phyloP scores from a whole-genome alignment of 1,139 yeast species.

The Geotrichum cucujoidarum region DNA sequence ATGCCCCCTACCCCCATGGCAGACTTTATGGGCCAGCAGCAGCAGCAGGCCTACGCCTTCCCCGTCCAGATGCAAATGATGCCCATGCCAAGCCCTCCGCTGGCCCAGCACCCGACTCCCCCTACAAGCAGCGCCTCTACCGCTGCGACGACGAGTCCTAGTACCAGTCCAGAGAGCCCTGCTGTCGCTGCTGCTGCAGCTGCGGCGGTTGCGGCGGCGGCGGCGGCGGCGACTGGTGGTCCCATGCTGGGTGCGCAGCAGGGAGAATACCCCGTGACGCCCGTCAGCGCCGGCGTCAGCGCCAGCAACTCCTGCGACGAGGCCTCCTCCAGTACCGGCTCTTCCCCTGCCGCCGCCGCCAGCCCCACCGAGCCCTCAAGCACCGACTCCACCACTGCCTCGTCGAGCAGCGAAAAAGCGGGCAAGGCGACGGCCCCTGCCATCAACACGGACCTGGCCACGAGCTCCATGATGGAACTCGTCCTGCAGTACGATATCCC shows the following conservation, averaged over 20 bases:
- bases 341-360: not conserved
- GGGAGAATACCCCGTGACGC: too few relatives aligned
- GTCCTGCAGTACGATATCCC: constrained; percentile 14
- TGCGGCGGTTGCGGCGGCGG: too few relatives aligned
- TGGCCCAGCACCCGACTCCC: not conserved
- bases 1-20: constrained; percentile 12
- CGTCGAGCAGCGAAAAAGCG: not conserved
- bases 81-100: not conserved
- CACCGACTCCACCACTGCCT: not conserved
- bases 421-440: not conserved
- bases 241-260: too few relatives aligned
- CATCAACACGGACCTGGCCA: constrained; percentile 10
- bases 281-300: too few relatives aligned
- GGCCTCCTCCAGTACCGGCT: not conserved
- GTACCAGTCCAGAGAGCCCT: too few relatives aligned
- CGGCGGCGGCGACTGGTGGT: too few relatives aligned
- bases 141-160: too few relatives aligned
- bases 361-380: not conserved
- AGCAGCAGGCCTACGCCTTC: constrained; percentile 8
- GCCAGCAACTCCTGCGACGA: not conserved
- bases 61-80: constrained; percentile 4
- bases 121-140: not conserved
- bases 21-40: not conserved
- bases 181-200: too few relatives aligned
- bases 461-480: constrained; percentile 9